Conservation (phyloP, 768 basidiomycete species). For the Boletus speciosus region DNA sequence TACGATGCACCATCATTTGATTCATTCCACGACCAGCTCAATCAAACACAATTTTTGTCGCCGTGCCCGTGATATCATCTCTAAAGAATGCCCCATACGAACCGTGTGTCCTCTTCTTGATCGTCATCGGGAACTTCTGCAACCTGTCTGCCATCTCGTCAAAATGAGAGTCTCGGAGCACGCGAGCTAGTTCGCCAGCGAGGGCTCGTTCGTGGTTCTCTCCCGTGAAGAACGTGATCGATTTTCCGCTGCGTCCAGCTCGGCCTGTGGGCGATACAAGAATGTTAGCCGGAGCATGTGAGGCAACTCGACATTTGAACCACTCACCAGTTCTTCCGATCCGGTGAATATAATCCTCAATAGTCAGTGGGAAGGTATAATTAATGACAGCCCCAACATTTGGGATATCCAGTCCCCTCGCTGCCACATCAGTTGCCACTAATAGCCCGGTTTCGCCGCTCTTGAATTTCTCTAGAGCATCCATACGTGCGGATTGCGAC, state of each 20-base stretch:
- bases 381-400: constrained; percentile 93
- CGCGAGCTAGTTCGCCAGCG: constrained; percentile 90
- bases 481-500: constrained; percentile 79
- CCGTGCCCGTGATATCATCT: constrained; percentile 54
- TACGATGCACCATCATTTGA: not conserved
- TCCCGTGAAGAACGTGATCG: constrained; percentile 96
- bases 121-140: constrained; percentile 90
- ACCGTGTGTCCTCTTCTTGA: constrained; percentile 93
- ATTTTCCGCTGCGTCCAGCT: constrained; percentile 84
- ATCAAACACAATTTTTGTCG: constrained; percentile 76
- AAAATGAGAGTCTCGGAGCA: constrained; percentile 84
- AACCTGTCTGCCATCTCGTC: constrained; percentile 59
- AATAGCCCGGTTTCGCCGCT: constrained; percentile 74
- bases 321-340: constrained; percentile 79
- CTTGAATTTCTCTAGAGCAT: constrained; percentile 84
- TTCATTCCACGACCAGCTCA: constrained; percentile 25
- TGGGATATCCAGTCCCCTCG: constrained; percentile 95
- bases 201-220: constrained; percentile 80
- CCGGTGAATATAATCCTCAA: constrained; percentile 90
- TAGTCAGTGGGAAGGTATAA: constrained; percentile 96
- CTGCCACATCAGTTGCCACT: constrained; percentile 97
- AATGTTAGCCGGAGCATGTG: not conserved
- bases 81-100: constrained; percentile 86
- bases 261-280: constrained; percentile 52
- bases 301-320: not conserved